Evolutionary conservation across 164 flowering plant species (phyloP).

Genomic region (Malania oleifera): DNA sequence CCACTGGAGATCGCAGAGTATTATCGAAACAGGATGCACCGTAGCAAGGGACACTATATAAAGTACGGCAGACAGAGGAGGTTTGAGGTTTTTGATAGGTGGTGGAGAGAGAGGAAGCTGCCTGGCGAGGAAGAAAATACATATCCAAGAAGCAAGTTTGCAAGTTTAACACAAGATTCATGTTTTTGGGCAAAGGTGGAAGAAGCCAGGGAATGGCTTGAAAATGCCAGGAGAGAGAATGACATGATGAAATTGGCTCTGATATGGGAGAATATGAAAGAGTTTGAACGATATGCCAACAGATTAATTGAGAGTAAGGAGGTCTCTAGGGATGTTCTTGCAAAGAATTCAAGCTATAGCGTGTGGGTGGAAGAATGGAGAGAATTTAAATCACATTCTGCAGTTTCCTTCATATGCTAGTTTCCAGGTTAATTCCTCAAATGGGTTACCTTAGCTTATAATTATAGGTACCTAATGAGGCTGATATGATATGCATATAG

Average conservation of each 20-base stretch:
- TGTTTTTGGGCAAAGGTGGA: slow-evolving; percentile 85
- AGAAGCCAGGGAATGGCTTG: slow-evolving; percentile 58
- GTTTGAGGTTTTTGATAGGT: slow-evolving; percentile 53
- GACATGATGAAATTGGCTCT: slow-evolving; percentile 18
- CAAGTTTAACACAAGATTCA: slow-evolving; percentile 71
- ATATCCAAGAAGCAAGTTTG: slow-evolving; percentile 39
- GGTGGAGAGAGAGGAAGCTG: slow-evolving; percentile 49
- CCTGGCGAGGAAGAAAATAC: slow-evolving; percentile 18
- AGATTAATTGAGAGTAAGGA: slow-evolving; percentile 48
- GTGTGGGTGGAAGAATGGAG: slow-evolving; percentile 40
- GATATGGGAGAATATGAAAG: slow-evolving; percentile 36
- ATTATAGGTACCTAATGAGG: too few relatives aligned
- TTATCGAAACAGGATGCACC: slow-evolving; percentile 40
- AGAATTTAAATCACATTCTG: slow-evolving; percentile 26
- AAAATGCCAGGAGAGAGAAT: slow-evolving; percentile 25
- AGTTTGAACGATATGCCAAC: slow-evolving; percentile 47
- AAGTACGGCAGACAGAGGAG: slow-evolving; percentile 54
- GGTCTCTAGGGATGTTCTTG: slow-evolving; percentile 69
- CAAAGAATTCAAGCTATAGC: slow-evolving; percentile 58
- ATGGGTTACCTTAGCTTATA: too few relatives aligned
- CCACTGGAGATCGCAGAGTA: slow-evolving; percentile 82
- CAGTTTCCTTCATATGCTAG: slow-evolving; percentile 20
- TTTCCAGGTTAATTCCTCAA: slow-evolving; percentile 14
- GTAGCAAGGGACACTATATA: slow-evolving; percentile 51
- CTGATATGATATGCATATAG: too few relatives aligned